Conservation (phyloP, 306 rosid genomes). For the Cajanus cajan region DNA sequence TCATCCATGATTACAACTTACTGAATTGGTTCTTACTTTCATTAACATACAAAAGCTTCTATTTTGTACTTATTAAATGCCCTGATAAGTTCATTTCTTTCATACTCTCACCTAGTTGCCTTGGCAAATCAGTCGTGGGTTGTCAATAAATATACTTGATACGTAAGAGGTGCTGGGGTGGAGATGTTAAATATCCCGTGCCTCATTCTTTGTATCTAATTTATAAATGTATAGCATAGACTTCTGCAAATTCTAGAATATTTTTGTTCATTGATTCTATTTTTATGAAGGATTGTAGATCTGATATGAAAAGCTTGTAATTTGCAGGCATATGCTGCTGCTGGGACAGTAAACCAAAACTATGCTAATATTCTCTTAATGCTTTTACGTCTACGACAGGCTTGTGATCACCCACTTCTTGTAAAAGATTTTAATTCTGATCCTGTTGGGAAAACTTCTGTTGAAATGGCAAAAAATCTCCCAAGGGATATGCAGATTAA, state of each 20-base stretch:
- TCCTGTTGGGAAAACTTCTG: constrained; percentile 65
- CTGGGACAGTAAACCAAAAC: constrained; percentile 96
- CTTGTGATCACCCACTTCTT: constrained; percentile 95
- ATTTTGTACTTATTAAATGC: background rate
- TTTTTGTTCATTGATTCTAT: constrained; percentile 8
- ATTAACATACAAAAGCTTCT: background rate
- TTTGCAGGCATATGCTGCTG: constrained; percentile 98
- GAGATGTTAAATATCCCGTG: background rate
- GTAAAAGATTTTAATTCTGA: constrained; percentile 73
- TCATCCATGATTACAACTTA: background rate
- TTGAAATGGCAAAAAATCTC: constrained; percentile 70
- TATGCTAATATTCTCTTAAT: constrained; percentile 94
- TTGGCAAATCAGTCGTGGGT: background rate
- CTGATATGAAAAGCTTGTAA: constrained; percentile 28
- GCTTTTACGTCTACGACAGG: constrained; percentile 98
- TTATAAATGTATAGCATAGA: background rate
- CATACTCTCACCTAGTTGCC: background rate
- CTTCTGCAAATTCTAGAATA: background rate
- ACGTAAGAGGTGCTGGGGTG: background rate
- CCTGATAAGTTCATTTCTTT: background rate
- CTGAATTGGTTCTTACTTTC: background rate
- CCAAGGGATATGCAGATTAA: constrained; percentile 67
- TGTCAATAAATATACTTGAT: background rate
- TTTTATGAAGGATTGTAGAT: constrained; percentile 9
- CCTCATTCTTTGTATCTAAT: background rate